Base-by-base conservation (phyloP, 192 early-diverging fungal genomes). In the Lobulomyces angularis region DNA sequence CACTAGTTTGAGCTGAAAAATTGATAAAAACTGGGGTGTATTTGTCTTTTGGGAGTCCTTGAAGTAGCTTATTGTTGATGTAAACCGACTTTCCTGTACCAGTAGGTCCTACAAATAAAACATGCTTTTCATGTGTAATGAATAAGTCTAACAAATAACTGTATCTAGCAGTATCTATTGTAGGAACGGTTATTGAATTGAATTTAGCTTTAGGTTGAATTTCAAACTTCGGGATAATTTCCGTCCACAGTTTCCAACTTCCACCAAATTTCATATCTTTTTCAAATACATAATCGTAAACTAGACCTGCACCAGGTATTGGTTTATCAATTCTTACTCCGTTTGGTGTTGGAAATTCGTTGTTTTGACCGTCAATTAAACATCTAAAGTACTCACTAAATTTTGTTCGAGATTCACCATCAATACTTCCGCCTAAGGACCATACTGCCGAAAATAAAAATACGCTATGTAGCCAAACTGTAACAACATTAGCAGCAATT, bases 11-110 rank as follows among this genome's bases (percentile, higher is more conserved):
- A 0, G 72, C 72, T 18, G 72, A 76, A 47, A 76, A 76, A 42
- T 74, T 76, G 58, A 76, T 66, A 34, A 67, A 70, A 21, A 76
- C 65, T n/a, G 69, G 72, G 2, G 60, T 64, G 53, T 76, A 76
- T 40, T 67, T 55, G 27, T 53, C 48, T 19, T 44, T 41, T 2
- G 65, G 50, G 6, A 71, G 54, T 3, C 70, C 67, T 17, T 54
- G 48, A 1, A 74, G 51, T 9, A 76, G 66, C 48, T 69, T 74
- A 50, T 76, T 71, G 46, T 73, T 71, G 32, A 76, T 52, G 23
- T 69, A 71, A 7, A 76, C 72, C 19, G 55, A 54, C 48, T 76
- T 76, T 16, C 72, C 72, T 3, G 68, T 71, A 17, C 72, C 72
- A 5, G 72, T 76, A 5, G 69, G 58, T 9, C 72, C 72, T 23